phyloP scores from a whole-genome alignment of 2,329 filamentous ascomycete genomes.

The Diaporthe longicolla region DNA sequence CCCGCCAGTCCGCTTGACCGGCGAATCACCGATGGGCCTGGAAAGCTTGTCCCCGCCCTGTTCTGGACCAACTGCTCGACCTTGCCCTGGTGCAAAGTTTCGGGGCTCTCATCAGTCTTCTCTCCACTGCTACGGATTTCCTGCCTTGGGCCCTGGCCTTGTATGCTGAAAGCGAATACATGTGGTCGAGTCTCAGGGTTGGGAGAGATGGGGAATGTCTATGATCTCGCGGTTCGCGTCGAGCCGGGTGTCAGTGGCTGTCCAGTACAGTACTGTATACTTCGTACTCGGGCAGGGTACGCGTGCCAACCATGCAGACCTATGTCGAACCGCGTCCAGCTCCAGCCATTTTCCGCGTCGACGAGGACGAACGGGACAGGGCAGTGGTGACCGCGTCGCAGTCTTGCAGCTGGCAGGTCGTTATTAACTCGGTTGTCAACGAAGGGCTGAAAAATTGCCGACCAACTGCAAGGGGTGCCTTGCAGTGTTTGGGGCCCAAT shows the following conservation, averaged over 20 bases:
- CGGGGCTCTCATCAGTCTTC: too few species aligned
- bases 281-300: not conserved
- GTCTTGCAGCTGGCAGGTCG: not conserved
- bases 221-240: not conserved
- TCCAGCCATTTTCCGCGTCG: not conserved
- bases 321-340: not conserved
- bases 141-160: too few species aligned
- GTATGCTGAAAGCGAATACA: not conserved
- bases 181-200: not conserved
- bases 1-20: slow-evolving; percentile 27
- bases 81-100: too few species aligned
- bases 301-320: not conserved
- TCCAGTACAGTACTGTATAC: not conserved
- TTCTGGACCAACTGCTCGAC: not conserved
- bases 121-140: not conserved
- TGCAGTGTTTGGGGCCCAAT: slow-evolving; percentile 33
- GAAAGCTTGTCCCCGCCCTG: slow-evolving; percentile 31
- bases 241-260: not conserved
- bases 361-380: not conserved
- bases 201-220: not conserved
- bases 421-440: slow-evolving; percentile 9
- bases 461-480: slow-evolving; percentile 31
- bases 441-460: slow-evolving; percentile 33
- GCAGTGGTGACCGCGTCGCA: not conserved
- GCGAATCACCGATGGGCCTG: slow-evolving; percentile 17